Base-by-base conservation (phyloP, 306 rosid genomes). In the Fagus crenata region DNA sequence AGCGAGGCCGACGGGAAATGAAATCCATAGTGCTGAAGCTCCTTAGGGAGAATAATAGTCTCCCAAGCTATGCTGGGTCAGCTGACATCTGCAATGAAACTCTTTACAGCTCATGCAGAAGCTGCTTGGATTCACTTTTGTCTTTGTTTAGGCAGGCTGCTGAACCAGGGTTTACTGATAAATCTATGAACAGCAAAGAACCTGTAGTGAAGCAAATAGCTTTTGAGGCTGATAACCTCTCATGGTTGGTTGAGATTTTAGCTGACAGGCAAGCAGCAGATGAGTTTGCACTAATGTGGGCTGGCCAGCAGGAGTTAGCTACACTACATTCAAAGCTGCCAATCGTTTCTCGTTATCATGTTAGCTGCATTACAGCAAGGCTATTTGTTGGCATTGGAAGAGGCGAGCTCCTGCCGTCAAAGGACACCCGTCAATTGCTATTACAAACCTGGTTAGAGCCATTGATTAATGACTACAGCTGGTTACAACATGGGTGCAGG, bases 401-500 rank as follows among this genome's bases (percentile, higher is more conserved):
- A 85, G 96, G 97, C 51, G 96, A 91, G 84, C 73, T 93, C 78
- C 78, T 93, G 75, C 96, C 97, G 0, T 84, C 89, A 0, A 93
- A 90, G 80, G 92, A 84, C 73, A 91, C 92, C 1, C 93, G 98
- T 4, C 89, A 80, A 42, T 69, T 86, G 76, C 54, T 91, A 83
- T 69, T 93, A 71, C 92, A 87, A 67, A 91, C 96, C 40, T 93
- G 98, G 98, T 81, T 93, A n/a, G 91, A 93, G 87, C 98, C 98
- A 33, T 76, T 93, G 58, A 90, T 93, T 75, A 86, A 82, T 69
- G 98, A 93, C 87, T 93, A 93, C 84, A 81, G 81, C 77, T 93
- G 98, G 98, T 74, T 91, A 75, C 93, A 91, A 75, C 91, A 91
- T 28, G 97, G 93, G 31, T 93, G 92, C 71, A 63, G 98, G 65